Evolutionary conservation across 768 basidiomycete genomes (phyloP).

Genomic region (Boletus rex-veris): DNA sequence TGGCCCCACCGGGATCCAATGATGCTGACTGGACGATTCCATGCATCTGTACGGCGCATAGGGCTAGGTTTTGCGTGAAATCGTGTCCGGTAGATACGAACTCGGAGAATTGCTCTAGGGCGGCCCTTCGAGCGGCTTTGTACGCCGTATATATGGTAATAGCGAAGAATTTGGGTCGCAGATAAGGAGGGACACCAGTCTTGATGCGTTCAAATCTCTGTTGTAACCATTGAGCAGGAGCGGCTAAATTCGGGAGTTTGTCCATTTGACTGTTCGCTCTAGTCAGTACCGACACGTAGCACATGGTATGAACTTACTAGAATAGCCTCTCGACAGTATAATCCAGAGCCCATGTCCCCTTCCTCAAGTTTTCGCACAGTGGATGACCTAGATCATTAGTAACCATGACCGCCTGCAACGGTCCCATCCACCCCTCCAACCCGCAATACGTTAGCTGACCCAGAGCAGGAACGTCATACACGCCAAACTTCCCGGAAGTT

Average conservation of each 20-base stretch:
- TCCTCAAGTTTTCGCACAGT: conserved; percentile 80
- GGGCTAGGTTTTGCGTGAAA: conserved; percentile 87
- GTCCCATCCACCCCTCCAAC: conserved; percentile 96
- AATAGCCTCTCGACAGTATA: conserved; percentile 71
- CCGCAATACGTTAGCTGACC: conserved; percentile 88
- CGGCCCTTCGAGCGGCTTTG: conserved; percentile 81
- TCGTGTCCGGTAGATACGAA: conserved; percentile 81
- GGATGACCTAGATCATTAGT: conserved; percentile 94
- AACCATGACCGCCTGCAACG: conserved; percentile 76
- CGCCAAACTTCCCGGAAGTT: conserved; percentile 75
- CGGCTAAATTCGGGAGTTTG: conserved; percentile 61
- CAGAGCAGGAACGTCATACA: conserved; percentile 73
- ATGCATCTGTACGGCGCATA: conserved; percentile 87
- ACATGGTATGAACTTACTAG: conserved; percentile 47
- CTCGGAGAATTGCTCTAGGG: conserved; percentile 83
- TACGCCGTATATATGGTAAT: conserved; percentile 88
- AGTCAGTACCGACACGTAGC: conserved; percentile 11
- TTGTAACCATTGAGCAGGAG: conserved; percentile 80
- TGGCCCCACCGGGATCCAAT: conserved; percentile 63
- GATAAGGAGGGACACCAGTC: conserved; percentile 69
- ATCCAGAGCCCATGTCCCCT: conserved; percentile 90
- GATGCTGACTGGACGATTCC: conserved; percentile 90
- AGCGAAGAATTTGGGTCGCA: conserved; percentile 96
- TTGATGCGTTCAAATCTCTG: conserved; percentile 85
- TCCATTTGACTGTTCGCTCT: conserved; percentile 48